These are phyloP conservation scores for Aspergillus sclerotiicarbonarius DNA, from an alignment of 495 filamentous ascomycete genomes.

Conservation along the genomic window DNA sequence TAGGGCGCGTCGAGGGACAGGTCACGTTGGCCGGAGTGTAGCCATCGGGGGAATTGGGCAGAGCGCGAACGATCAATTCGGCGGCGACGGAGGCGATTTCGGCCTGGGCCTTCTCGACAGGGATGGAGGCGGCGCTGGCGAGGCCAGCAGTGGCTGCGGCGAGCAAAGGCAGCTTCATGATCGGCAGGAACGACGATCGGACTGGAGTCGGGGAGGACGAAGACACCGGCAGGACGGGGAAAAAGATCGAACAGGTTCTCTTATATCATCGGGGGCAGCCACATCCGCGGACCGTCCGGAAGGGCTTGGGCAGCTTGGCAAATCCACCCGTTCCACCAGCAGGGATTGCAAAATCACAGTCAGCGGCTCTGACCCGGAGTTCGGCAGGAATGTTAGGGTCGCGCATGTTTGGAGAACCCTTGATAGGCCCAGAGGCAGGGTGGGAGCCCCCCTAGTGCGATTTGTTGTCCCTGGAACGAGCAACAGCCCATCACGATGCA, in stretches of 20 bases:
- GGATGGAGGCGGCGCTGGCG: conserved; percentile 6
- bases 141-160: conserved; percentile 9
- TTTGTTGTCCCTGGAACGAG: background rate
- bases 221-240: background rate
- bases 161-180: conserved; percentile 11
- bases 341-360: background rate
- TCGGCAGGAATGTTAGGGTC: background rate
- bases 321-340: background rate
- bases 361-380: background rate
- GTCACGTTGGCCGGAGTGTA: conserved; percentile 36
- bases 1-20: conserved; percentile 41
- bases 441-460: background rate
- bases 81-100: background rate
- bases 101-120: background rate
- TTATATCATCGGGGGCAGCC: background rate
- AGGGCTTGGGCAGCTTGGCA: conserved; percentile 4
- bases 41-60: conserved; percentile 40
- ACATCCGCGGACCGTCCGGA: conserved; percentile 5
- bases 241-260: background rate
- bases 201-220: background rate
- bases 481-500: background rate
- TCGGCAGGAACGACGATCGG: background rate
- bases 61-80: conserved; percentile 16
- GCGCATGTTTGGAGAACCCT: background rate
- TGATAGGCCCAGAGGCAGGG: background rate